Evolutionary conservation across 2,329 filamentous ascomycete genomes (phyloP).

Genomic region (Fusarium drepaniforme): DNA sequence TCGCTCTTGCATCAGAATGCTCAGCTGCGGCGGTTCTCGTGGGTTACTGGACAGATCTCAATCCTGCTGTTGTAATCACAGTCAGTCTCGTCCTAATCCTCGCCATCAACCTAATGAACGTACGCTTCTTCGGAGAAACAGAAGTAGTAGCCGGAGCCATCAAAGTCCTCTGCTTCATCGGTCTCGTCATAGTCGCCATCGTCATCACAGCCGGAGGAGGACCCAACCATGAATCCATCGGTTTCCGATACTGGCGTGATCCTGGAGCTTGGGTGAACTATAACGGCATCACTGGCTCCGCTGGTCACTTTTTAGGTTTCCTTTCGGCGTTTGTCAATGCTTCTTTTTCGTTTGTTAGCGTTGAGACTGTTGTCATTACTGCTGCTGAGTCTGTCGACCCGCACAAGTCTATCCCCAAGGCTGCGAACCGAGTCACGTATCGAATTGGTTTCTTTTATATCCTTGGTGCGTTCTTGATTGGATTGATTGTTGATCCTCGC

Average conservation of each 20-base stretch:
- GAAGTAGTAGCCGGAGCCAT: conserved; percentile 72
- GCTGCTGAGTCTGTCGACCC: conserved; percentile 73
- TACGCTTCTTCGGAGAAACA: conserved; percentile 70
- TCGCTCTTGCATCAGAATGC: conserved; percentile 38
- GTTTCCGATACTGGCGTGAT: conserved; percentile 55
- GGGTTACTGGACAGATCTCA: conserved; percentile 41
- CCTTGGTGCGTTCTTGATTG: conserved; percentile 67
- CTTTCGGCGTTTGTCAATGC: conserved; percentile 66
- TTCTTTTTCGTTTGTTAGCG: conserved; percentile 66
- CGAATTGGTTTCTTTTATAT: conserved; percentile 73
- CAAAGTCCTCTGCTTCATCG: conserved; percentile 70
- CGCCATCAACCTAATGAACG: conserved; percentile 67
- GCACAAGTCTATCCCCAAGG: conserved; percentile 72
- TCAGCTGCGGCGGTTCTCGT: conserved; percentile 39
- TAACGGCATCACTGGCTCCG: conserved; percentile 54
- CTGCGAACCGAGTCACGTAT: conserved; percentile 68
- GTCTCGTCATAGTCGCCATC: conserved; percentile 67
- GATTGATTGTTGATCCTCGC: conserved; percentile 72
- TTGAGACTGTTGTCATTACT: conserved; percentile 60
- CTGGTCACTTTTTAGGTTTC: conserved; percentile 67
- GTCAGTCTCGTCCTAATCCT: conserved; percentile 67
- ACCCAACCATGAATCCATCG: conserved; percentile 61
- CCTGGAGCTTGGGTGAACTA: conserved; percentile 63
- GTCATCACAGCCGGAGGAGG: conserved; percentile 69
- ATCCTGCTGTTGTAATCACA: conserved; percentile 55